Evolutionary conservation across 2,329 filamentous ascomycete genomes (phyloP), one percentile per base, ranked within the genome.

Genomic region (Xylaria sp.): DNA sequence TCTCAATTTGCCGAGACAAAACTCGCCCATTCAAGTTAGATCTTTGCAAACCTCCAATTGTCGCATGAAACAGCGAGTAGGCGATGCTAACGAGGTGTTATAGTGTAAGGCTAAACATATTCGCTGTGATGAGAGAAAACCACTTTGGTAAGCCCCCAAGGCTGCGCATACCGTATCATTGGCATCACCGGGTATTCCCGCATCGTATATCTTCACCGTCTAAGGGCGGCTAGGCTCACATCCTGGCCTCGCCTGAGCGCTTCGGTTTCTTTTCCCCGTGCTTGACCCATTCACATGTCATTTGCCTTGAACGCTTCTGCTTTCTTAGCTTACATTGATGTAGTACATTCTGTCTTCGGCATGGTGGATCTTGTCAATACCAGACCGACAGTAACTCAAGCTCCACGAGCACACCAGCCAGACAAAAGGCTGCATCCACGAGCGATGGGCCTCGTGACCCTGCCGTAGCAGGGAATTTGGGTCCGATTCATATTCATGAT

Each of bases 321-420:
- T 26, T 54, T 51, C 42, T 44, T 62, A 61, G 42, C 68, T 71
- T 57, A 70, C 67, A 64, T 63, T 54, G 72, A 60, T 68, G 57
- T 68, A 84, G 82, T 70, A 83, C 81, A 67, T 83, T 81, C 68
- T 84, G 82, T 71, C 80, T 83, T 70, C 81, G 82, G 63, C 81
- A 79, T 65, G 83, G 83, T 67, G 81, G 78, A 74, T 81, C 81
- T 70, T 83, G 82, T 76, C 78, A 72, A 44, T 80, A 79, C 49
- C 66, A 72, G 65, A 72, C 76, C 53, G 77, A 79, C 58, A 70
- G 72, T 44, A 74, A 73, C 20, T 60, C 71, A 56, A 72, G 61
- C 59, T 71, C 73, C 51, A 67, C 63, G 38, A 65, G 65, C 60
- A 65, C 69, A 31, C 65, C 70, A 61, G 56, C 66, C 68, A 67